Evolutionary conservation across 129 eudicot species (phyloP), one percentile per base, ranked within the genome.

Genomic region (Artemisia annua): DNA sequence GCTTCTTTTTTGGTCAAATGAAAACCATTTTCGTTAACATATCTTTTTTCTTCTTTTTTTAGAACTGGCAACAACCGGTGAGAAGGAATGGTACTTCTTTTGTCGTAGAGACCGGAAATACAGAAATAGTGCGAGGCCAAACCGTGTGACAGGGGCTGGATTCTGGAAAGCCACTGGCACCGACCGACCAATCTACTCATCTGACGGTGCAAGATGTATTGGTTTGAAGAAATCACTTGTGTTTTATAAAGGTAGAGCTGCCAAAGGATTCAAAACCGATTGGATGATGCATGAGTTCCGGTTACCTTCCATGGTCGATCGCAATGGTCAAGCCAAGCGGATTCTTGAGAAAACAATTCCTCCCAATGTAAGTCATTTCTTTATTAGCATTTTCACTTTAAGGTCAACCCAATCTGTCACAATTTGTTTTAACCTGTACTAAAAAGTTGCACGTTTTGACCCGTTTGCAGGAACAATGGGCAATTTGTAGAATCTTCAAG

Each of bases 101-200:
- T 80, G 84, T 61, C 73, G 61, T 5, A 80, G 84, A 75, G 80
- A 73, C 32, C 73, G 77, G 18, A 80, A 80, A 24, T 80, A 80
- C 67, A 51, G 77, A 74, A 80, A 80, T 32, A 75, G 84, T 53
- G 55, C 78, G 11, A 61, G 84, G 30, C 84, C 84, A 26, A 80
- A 80, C 72, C 78, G 84, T 17, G 84, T 75, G 48, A 69, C 84
- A 3, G 67, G 39, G 7, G 46, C 73, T 24, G 80, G 84, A 26
- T 80, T 75, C 14, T 80, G 80, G 84, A 80, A 80, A 55, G 84
- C 84, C n/a, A 80, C 84, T 3, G 80, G 84, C 9, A 80, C 74
- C 4, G 83, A 79, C 62, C 70, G 78, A 19, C 78, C 63, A 6
- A 65, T 74, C 39, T 63, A 74, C 72, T 52, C 72, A 7, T 15